phyloP scores from a whole-genome alignment of 78 protist species.

The Dictyostelium purpureum region DNA sequence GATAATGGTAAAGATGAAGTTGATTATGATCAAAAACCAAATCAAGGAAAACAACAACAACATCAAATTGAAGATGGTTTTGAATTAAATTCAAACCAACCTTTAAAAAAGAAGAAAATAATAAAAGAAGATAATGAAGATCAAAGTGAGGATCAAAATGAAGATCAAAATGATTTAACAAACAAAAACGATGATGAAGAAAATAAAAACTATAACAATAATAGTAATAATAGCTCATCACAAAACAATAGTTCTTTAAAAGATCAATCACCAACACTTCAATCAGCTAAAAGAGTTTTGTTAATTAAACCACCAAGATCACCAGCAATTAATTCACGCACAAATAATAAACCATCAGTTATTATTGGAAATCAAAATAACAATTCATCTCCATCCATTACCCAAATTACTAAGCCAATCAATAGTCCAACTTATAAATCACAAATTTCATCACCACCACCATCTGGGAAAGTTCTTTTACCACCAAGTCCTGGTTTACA shows the following conservation, averaged over 20 bases:
- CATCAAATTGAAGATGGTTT: background rate
- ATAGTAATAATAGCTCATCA: background rate
- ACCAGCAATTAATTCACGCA: constrained; percentile 20
- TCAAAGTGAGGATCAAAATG: background rate
- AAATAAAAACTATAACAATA: background rate
- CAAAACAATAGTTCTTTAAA: background rate
- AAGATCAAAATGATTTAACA: background rate
- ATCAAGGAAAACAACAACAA: background rate
- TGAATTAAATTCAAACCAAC: background rate
- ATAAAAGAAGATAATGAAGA: background rate
- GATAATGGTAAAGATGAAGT: background rate
- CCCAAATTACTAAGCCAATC: background rate
- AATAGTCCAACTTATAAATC: constrained; percentile 7
- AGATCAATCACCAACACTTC: constrained; percentile 25
- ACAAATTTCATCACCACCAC: constrained; percentile 7
- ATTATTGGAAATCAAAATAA: background rate
- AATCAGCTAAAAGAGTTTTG: constrained; percentile 34
- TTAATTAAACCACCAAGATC: constrained; percentile 61
- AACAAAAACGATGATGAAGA: background rate
- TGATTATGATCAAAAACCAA: background rate
- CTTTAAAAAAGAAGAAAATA: background rate
- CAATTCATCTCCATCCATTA: constrained; percentile 28
- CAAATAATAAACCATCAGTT: constrained; percentile 25
- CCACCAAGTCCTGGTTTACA: constrained; percentile 43
- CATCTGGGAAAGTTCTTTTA: background rate